Percentiles rank a stretch among this genome's conserved stretches.
These are phyloP conservation scores for Populus tremula DNA, from an alignment of 345 rosid species.

Conservation along the genomic window DNA sequence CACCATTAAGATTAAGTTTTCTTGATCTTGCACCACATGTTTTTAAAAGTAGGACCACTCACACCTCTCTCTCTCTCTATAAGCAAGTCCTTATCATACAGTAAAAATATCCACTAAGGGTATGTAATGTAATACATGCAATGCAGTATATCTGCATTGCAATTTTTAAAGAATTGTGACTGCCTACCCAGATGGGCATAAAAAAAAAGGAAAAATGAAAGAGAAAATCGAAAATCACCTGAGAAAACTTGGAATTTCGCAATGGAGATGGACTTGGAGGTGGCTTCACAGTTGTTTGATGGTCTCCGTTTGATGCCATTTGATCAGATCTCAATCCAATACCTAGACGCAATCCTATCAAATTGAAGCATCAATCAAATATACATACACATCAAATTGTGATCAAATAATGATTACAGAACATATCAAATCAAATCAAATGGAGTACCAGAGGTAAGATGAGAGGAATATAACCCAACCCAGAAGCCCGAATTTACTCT, in stretches of 20 bases:
- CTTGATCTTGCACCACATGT: not conserved
- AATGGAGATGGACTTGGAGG: conserved; percentile 94
- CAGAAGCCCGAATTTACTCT: conserved; percentile 6
- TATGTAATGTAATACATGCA: not conserved
- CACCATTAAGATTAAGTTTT: conserved; percentile 7
- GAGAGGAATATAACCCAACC: conserved; percentile 3
- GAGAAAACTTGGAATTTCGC: conserved; percentile 80
- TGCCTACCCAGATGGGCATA: not conserved
- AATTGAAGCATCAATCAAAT: not conserved
- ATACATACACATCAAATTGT: not conserved
- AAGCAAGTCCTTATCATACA: not conserved
- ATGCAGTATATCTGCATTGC: not conserved
- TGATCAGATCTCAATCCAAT: conserved; percentile 30
- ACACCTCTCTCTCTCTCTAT: not conserved
- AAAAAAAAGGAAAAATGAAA: not conserved
- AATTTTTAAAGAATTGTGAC: not conserved
- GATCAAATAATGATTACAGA: not conserved
- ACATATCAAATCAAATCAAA: not conserved
- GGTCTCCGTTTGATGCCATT: conserved; percentile 46
- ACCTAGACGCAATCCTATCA: not conserved
- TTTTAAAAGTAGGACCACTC: not conserved
- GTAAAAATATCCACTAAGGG: not conserved
- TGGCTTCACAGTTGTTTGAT: conserved; percentile 53
- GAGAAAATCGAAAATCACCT: conserved; percentile 39
- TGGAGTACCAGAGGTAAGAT: not conserved